phyloP scores from a whole-genome alignment of 164 flowering plant genomes.

The Amborella trichopoda region DNA sequence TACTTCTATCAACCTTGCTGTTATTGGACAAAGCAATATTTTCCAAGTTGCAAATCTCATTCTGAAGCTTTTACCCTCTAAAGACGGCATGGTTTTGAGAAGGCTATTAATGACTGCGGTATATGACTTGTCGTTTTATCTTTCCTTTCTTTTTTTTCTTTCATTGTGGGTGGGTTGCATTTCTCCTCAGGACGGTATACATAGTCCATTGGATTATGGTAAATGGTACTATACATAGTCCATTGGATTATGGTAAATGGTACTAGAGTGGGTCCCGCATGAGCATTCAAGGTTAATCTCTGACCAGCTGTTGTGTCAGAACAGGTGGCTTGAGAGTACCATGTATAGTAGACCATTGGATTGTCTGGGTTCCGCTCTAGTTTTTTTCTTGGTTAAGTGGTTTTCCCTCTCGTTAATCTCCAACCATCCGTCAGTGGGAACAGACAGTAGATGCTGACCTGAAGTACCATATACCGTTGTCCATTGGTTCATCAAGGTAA shows the following conservation, averaged over 20 bases:
- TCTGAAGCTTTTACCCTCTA: slow-evolving; percentile 62
- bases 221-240: neutral
- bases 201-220: too few relatives aligned
- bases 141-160: neutral
- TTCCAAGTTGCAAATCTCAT: slow-evolving; percentile 45
- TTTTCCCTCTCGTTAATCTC: neutral
- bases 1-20: neutral
- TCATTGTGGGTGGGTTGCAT: neutral
- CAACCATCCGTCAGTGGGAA: neutral
- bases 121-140: slow-evolving; percentile 10
- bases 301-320: neutral
- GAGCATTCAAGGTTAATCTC: neutral
- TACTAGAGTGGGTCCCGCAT: neutral
- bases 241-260: neutral
- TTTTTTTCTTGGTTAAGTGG: neutral
- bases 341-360: neutral
- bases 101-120: slow-evolving; percentile 87
- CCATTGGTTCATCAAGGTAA: neutral
- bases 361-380: neutral
- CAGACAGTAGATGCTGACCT: neutral
- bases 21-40: slow-evolving; percentile 18
- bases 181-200: neutral
- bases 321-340: too few relatives aligned
- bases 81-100: slow-evolving; percentile 76
- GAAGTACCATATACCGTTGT: neutral